phyloP scores from a whole-genome alignment of 1,284 basidiomycete genomes.

The Microbotryum lychnidis-dioicae region DNA sequence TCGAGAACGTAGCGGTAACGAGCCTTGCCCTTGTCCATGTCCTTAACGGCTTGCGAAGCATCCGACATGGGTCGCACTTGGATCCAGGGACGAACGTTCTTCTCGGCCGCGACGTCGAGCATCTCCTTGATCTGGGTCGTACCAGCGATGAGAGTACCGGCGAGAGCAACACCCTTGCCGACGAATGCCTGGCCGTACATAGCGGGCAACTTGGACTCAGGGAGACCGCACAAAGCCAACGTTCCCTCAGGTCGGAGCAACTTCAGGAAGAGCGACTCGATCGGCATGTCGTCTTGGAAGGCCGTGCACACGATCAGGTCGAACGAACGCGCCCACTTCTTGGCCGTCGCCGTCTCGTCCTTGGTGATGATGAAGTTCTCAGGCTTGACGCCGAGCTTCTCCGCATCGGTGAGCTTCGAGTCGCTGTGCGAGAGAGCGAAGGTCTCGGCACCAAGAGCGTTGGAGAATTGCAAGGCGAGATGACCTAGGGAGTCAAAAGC shows the following conservation, averaged over 20 bases:
- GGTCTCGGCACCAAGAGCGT: slow-evolving; percentile 42
- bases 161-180: slow-evolving; percentile 24
- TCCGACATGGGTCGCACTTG: slow-evolving; percentile 45
- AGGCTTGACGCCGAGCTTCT: slow-evolving; percentile 41
- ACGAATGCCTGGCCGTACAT: slow-evolving; percentile 24
- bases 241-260: slow-evolving; percentile 42
- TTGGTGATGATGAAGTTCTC: slow-evolving; percentile 30
- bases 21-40: slow-evolving; percentile 44
- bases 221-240: slow-evolving; percentile 41
- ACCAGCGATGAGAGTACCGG: slow-evolving; percentile 39
- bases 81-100: slow-evolving; percentile 40
- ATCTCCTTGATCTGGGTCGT: slow-evolving; percentile 42
- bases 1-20: slow-evolving; percentile 45
- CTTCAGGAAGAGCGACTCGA: slow-evolving; percentile 39
- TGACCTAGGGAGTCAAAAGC: not conserved
- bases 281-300: slow-evolving; percentile 39
- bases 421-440: slow-evolving; percentile 45
- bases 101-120: slow-evolving; percentile 39
- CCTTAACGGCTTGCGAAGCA: slow-evolving; percentile 44
- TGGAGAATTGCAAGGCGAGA: slow-evolving; percentile 17
- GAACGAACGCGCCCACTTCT: slow-evolving; percentile 11
- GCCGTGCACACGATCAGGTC: slow-evolving; percentile 45
- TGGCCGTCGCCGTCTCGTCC: slow-evolving; percentile 20
- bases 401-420: slow-evolving; percentile 41
- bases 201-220: slow-evolving; percentile 25